Conservation (phyloP, 2,329 filamentous ascomycete genomes). For the Claviceps sp. region DNA sequence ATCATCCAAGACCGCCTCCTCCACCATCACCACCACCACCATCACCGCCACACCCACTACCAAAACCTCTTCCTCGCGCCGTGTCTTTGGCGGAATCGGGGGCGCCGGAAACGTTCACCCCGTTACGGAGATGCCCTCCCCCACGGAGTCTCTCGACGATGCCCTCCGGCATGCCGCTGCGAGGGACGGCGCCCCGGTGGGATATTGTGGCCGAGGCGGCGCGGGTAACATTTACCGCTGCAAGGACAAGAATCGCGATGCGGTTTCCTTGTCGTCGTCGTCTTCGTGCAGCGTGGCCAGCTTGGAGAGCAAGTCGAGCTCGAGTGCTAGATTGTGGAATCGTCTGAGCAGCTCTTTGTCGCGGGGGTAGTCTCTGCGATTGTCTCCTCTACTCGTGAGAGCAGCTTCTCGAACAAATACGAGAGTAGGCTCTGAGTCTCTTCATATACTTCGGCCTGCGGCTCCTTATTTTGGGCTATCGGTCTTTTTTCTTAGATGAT, state of each 20-base stretch:
- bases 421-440: too few relatives aligned
- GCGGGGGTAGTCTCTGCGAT: conserved; percentile 1
- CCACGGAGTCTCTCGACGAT: conserved; percentile 36
- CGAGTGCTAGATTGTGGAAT: conserved; percentile 20
- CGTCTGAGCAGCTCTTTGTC: conserved; percentile 20
- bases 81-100: conserved; percentile 53
- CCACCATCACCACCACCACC: conserved; percentile 29
- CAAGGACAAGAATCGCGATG: conserved; percentile 20
- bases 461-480: too few relatives aligned
- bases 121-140: conserved; percentile 23
- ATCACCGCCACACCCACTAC: conserved; percentile 9
- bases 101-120: conserved; percentile 51
- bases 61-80: conserved; percentile 25
- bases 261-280: conserved; percentile 12
- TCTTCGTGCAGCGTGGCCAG: conserved; percentile 11
- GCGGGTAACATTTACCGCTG: conserved; percentile 51
- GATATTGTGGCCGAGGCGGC: conserved; percentile 54
- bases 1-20: conserved; percentile 17
- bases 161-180: conserved; percentile 29
- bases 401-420: too few relatives aligned
- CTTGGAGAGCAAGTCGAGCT: conserved; percentile 24
- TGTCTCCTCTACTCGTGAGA: too few relatives aligned
- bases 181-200: conserved; percentile 30
- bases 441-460: too few relatives aligned
- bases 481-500: too few relatives aligned